Conservation (phyloP, 2,329 filamentous ascomycete species). For the Penicillium italicum region DNA sequence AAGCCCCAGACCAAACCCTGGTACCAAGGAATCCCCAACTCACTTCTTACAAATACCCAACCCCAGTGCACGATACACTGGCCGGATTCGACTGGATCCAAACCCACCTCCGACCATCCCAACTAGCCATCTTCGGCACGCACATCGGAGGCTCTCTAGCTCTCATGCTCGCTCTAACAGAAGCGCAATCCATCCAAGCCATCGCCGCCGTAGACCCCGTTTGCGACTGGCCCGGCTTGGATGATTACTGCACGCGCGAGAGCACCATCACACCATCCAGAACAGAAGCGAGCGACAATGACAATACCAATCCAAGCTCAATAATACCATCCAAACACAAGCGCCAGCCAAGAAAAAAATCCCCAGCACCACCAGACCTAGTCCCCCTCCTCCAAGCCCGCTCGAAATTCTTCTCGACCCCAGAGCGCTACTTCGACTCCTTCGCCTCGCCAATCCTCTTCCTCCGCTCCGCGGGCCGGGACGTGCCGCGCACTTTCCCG, state of each 20-base stretch:
- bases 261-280: background rate
- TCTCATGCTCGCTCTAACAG: slow-evolving; percentile 43
- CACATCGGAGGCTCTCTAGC: slow-evolving; percentile 43
- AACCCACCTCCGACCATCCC: slow-evolving; percentile 28
- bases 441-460: slow-evolving; percentile 45
- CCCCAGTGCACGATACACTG: slow-evolving; percentile 40
- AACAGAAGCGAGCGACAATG: background rate
- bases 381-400: slow-evolving; percentile 37
- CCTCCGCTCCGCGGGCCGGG: slow-evolving; percentile 41
- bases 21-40: background rate
- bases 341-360: slow-evolving; percentile 8
- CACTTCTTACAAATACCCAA: slow-evolving; percentile 32
- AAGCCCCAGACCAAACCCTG: background rate
- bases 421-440: slow-evolving; percentile 42
- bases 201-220: slow-evolving; percentile 36
- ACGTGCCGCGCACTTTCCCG: slow-evolving; percentile 36
- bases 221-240: slow-evolving; percentile 41
- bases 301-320: background rate
- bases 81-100: slow-evolving; percentile 40
- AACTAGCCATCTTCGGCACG: slow-evolving; percentile 33
- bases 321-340: background rate
- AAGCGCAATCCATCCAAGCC: slow-evolving; percentile 32
- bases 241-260: slow-evolving; percentile 36
- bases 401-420: slow-evolving; percentile 34
- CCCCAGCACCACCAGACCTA: slow-evolving; percentile 30